A percentile compares a stretch with the other conserved stretches of the same genome.
phyloP scores from a whole-genome alignment of 1,284 basidiomycete species.

The Sporisorium exsertum region DNA sequence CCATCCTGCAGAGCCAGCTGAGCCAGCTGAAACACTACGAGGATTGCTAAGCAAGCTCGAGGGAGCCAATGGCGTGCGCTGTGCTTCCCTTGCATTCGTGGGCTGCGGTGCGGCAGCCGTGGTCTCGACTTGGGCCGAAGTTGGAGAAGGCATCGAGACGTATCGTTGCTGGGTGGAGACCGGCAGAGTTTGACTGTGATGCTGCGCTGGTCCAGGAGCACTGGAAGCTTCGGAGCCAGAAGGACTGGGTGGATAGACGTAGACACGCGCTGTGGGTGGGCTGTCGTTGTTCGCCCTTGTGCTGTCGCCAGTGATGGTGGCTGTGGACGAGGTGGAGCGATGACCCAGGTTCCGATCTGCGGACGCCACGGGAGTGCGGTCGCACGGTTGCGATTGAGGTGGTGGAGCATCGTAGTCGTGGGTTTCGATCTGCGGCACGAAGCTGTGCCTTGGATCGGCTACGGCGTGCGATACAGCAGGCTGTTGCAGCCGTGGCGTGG shows the following conservation, averaged over 20 bases:
- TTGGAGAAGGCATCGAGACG: slow-evolving; percentile 30
- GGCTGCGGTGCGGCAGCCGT: slow-evolving; percentile 11
- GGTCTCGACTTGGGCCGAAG: slow-evolving; percentile 39
- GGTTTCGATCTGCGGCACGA: slow-evolving; percentile 35
- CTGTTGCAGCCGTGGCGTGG: slow-evolving; percentile 14
- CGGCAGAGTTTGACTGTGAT: background rate
- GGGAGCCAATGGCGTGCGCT: slow-evolving; percentile 46
- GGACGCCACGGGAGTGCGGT: slow-evolving; percentile 37
- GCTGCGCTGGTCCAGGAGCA: slow-evolving; percentile 5
- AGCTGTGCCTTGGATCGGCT: slow-evolving; percentile 33
- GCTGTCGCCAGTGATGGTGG: slow-evolving; percentile 24
- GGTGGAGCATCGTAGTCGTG: slow-evolving; percentile 17
- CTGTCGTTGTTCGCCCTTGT: slow-evolving; percentile 5
- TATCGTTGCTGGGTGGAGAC: slow-evolving; percentile 19
- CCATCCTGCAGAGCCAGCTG: slow-evolving; percentile 4
- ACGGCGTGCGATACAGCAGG: background rate
- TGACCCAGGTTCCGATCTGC: slow-evolving; percentile 42
- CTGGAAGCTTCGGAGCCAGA: slow-evolving; percentile 45
- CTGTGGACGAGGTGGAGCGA: slow-evolving; percentile 34
- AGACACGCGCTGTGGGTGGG: slow-evolving; percentile 51
- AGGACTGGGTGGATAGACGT: slow-evolving; percentile 61
- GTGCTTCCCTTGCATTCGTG: background rate
- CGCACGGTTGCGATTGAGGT: slow-evolving; percentile 7
- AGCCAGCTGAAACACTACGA: slow-evolving; percentile 26
- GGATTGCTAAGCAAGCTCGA: slow-evolving; percentile 45